Evolutionary conservation across 73 alveolate genomes (phyloP), one percentile per base, ranked within the genome.

Genomic region (Symbiodinium natans): DNA sequence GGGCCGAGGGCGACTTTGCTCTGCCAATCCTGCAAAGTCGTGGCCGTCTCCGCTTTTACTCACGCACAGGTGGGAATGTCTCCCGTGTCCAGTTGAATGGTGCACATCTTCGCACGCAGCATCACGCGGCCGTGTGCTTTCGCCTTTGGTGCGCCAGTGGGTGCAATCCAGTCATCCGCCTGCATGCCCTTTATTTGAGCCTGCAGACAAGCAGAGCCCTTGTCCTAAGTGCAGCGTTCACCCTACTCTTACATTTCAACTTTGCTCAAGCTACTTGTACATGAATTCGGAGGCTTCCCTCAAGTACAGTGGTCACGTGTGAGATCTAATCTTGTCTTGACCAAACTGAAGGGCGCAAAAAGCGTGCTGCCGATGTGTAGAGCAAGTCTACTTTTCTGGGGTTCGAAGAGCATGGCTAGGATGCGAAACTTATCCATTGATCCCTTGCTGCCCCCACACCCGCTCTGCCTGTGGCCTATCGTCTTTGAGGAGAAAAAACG

Each of bases 241-340:
- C 71, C 71, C 71, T n/a, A n/a, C n/a, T n/a, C n/a, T n/a, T 19
- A 52, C 71, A 19, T 52, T 41, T 11, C 48, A 21, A 29, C 34
- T 5, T 34, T 31, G n/a, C 92, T n/a, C 41, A 41, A 42, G 77
- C 73, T 84, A n/a, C 93, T 84, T 56, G 10, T 52, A 38, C 15
- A 27, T n/a, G 93, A 84, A 84, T 84, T 84, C 93, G 93, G 93
- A 84, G 93, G 93, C 93, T 84, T 84, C 42, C 42, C 93, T 84
- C 93, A 52, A 84, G 93, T 84, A 84, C 93, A 84, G 93, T 84
- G 73, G 93, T 84, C 93, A 84, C 80, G 93, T 43, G 93, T 84
- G 77, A 43, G 46, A n/a, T n/a, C n/a, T n/a, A n/a, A 56, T n/a
- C n/a, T n/a, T n/a, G n/a, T 84, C 73, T 84, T 43, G 93, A 84